Evolutionary conservation across 2,329 filamentous ascomycete species (phyloP).

Genomic region (Verticillium nonalfalfae): DNA sequence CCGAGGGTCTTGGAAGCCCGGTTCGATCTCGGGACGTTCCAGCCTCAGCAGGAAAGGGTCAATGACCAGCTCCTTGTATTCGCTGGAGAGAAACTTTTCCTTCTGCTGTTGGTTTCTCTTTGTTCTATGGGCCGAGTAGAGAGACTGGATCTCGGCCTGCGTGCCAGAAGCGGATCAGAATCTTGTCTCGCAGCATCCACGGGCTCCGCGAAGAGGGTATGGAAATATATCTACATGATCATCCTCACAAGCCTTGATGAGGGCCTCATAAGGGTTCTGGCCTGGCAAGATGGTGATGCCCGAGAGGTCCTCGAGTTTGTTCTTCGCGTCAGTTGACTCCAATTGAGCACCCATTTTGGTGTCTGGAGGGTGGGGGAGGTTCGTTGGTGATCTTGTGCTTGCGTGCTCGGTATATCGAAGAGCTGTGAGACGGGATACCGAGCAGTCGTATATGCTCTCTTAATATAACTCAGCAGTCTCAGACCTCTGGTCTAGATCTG

Average conservation of each 20-base stretch:
- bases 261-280: constrained; percentile 69
- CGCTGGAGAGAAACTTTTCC: constrained; percentile 60
- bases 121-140: constrained; percentile 68
- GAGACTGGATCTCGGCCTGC: constrained; percentile 60
- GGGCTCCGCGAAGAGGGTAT: background rate
- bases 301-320: constrained; percentile 49
- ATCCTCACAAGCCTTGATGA: constrained; percentile 62
- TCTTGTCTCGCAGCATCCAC: background rate
- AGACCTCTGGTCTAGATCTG: background rate
- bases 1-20: constrained; percentile 66
- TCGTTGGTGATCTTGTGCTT: background rate
- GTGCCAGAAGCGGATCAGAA: background rate
- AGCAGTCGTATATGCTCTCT: background rate
- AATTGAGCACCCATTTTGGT: constrained; percentile 26
- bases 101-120: constrained; percentile 72
- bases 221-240: constrained; percentile 50
- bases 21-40: constrained; percentile 55
- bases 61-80: constrained; percentile 65
- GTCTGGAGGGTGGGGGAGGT: background rate
- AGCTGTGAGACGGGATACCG: background rate
- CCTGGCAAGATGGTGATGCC: constrained; percentile 41
- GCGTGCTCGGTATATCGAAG: background rate
- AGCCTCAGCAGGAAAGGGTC: constrained; percentile 72
- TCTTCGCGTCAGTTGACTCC: constrained; percentile 33
- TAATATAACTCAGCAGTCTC: background rate